Conservation (phyloP, 2,329 filamentous ascomycete species). For the Ophiostoma novo-ulmi region DNA sequence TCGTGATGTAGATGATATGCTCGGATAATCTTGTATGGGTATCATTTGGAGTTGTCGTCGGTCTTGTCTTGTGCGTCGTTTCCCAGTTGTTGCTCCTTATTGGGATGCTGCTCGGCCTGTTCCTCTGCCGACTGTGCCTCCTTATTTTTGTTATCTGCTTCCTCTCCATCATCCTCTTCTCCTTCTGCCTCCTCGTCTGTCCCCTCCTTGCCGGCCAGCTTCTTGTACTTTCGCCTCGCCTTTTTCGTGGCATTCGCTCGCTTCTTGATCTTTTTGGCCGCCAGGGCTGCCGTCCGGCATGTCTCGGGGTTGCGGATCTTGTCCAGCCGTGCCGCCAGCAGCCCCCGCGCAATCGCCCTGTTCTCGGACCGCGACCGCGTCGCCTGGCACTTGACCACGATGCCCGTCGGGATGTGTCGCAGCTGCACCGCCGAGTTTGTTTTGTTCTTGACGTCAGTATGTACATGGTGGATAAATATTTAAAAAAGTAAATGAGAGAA, state of each 20-base stretch:
- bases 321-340: conserved; percentile 73
- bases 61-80: background rate
- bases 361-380: conserved; percentile 86
- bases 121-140: conserved; percentile 14
- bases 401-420: conserved; percentile 80
- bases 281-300: conserved; percentile 61
- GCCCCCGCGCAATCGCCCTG: conserved; percentile 71
- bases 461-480: too few species aligned
- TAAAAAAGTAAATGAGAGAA: conserved; percentile 21
- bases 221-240: conserved; percentile 70
- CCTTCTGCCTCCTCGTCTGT: conserved; percentile 24
- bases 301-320: conserved; percentile 64
- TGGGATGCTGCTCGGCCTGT: background rate
- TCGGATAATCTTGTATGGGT: background rate
- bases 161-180: conserved; percentile 19
- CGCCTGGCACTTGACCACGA: conserved; percentile 90
- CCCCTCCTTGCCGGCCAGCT: conserved; percentile 47
- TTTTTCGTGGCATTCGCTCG: conserved; percentile 78
- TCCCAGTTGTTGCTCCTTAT: background rate
- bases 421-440: conserved; percentile 92
- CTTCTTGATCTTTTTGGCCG: conserved; percentile 58
- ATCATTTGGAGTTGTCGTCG: conserved; percentile 2
- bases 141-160: background rate
- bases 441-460: conserved; percentile 63
- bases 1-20: background rate